phyloP scores from a whole-genome alignment of 352 stramenopile species.

The Phytopythium litorale region DNA sequence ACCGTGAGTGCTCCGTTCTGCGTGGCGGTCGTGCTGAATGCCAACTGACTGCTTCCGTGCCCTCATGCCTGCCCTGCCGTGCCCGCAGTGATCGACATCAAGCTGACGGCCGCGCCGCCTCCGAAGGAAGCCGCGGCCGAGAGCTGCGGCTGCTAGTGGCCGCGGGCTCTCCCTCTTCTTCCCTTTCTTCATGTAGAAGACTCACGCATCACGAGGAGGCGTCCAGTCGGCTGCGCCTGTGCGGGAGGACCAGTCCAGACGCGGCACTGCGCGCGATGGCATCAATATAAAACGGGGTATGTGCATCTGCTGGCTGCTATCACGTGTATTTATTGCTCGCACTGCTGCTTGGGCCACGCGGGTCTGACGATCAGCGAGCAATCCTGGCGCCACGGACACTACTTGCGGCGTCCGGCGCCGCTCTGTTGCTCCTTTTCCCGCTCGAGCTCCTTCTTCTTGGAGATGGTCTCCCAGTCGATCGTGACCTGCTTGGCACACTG shows the following conservation, averaged over 20 bases:
- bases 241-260: conserved; percentile 16
- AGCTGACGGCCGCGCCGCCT: conserved; percentile 75
- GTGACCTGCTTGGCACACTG: conserved; percentile 85
- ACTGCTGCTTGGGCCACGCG: not conserved
- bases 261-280: conserved; percentile 1
- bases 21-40: not conserved
- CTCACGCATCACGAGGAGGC: conserved; percentile 11
- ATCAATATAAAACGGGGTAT: conserved; percentile 11
- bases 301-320: not conserved
- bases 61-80: not conserved
- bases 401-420: conserved; percentile 48
- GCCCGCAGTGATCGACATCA: conserved; percentile 82
- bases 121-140: conserved; percentile 72
- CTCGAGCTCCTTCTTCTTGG: conserved; percentile 89
- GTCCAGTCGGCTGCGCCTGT: conserved; percentile 15
- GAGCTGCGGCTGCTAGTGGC: conserved; percentile 60
- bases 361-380: not conserved
- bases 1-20: conserved; percentile 42
- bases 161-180: not conserved
- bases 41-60: not conserved
- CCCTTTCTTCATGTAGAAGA: conserved; percentile 7
- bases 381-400: conserved; percentile 2
- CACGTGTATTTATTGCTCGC: not conserved
- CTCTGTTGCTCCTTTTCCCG: conserved; percentile 69
- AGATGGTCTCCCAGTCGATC: conserved; percentile 87